phyloP scores from a whole-genome alignment of 2,329 filamentous ascomycete genomes.

The Talaromyces sp. region DNA sequence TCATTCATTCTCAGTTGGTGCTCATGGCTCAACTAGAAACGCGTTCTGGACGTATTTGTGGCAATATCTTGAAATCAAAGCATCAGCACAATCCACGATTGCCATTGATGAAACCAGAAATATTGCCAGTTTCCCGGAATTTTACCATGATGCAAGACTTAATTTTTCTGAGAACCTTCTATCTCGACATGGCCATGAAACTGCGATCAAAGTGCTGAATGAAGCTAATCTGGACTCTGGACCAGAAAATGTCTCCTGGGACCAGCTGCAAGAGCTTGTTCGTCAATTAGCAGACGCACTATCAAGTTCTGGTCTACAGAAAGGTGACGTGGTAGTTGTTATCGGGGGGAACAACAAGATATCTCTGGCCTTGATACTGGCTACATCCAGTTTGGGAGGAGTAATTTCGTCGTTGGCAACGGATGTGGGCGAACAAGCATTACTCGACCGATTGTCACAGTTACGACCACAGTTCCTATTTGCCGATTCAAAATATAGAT shows the following conservation, averaged over 20 bases:
- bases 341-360: neutral
- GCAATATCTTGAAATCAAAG: constrained; percentile 3
- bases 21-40: neutral
- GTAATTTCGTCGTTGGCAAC: neutral
- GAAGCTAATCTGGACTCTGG: neutral
- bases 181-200: neutral
- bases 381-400: neutral
- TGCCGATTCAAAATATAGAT: neutral
- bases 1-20: neutral
- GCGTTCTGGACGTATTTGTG: constrained; percentile 3
- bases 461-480: neutral
- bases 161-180: constrained; percentile 3
- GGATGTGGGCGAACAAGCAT: neutral
- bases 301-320: neutral
- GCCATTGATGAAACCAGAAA: neutral
- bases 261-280: neutral
- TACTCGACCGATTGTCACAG: constrained; percentile 1
- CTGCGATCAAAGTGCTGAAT: neutral
- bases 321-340: neutral
- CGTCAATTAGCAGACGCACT: neutral
- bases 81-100: neutral
- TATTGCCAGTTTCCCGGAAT: neutral
- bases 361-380: neutral
- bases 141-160: neutral
- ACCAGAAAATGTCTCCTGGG: neutral